These are phyloP conservation scores for Epithele typhae DNA, from an alignment of 768 basidiomycete genomes.

Conservation along the genomic window DNA sequence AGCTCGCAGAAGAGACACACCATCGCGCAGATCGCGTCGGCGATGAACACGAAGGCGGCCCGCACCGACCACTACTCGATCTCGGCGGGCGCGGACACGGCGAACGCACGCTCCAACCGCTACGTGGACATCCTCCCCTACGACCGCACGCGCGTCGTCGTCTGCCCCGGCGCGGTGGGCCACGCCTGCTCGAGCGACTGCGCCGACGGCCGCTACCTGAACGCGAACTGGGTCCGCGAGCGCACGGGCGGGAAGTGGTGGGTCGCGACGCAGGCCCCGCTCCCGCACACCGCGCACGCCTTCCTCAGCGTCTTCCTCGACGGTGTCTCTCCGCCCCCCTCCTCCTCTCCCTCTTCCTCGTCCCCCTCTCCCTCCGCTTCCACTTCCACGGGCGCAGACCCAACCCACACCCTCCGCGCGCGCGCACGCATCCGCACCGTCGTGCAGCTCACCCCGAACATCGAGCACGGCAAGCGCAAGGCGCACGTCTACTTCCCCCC, in stretches of 20 bases:
- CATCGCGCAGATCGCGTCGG: constrained; percentile 15
- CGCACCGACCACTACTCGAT: constrained; percentile 51
- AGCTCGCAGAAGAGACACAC: constrained; percentile 19
- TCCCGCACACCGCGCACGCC: constrained; percentile 63
- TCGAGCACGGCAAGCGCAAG: constrained; percentile 69
- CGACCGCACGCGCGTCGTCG: constrained; percentile 73
- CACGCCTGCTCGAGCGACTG: constrained; percentile 10
- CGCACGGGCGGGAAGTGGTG: constrained; percentile 69
- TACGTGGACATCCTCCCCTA: constrained; percentile 75
- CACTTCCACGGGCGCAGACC: too few relatives aligned
- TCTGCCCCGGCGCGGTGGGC: constrained; percentile 24
- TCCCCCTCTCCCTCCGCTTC: neutral
- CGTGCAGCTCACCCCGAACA: constrained; percentile 73
- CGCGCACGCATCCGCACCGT: constrained; percentile 59
- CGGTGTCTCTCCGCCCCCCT: constrained; percentile 31
- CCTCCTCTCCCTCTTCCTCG: constrained; percentile 3
- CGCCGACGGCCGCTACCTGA: constrained; percentile 54
- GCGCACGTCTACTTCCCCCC: constrained; percentile 76
- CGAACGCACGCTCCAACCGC: constrained; percentile 53
- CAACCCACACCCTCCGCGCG: constrained; percentile 11
- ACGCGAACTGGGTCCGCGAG: constrained; percentile 86
- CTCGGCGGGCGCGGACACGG: constrained; percentile 39
- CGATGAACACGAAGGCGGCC: constrained; percentile 20
- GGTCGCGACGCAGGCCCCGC: constrained; percentile 84
- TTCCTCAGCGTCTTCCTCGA: constrained; percentile 71